Evolutionary conservation across 1,284 basidiomycete genomes (phyloP).

Genomic region (Heterobasidion parviporum): DNA sequence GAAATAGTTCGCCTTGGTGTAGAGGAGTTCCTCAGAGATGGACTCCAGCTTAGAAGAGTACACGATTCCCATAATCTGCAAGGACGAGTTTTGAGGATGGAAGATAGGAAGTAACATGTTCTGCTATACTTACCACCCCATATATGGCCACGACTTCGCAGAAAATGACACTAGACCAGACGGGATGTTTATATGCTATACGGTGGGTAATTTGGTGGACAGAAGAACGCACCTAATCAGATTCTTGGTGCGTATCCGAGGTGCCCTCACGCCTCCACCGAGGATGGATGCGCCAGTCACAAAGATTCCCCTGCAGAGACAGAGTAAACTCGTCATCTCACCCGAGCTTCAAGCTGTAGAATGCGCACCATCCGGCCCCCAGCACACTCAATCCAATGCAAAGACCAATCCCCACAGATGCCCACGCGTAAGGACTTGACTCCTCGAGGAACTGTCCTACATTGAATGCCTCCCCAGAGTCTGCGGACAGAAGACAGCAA

Average conservation of each 20-base stretch:
- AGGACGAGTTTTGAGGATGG: not conserved
- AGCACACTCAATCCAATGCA: slow-evolving; percentile 92
- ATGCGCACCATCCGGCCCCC: slow-evolving; percentile 87
- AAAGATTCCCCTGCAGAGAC: slow-evolving; percentile 83
- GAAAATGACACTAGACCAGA: slow-evolving; percentile 80
- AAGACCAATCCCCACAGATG: slow-evolving; percentile 82
- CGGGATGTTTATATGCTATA: not conserved
- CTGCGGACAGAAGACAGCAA: slow-evolving; percentile 28
- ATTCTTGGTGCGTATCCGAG: slow-evolving; percentile 96
- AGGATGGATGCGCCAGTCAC: slow-evolving; percentile 93
- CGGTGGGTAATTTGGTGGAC: not conserved
- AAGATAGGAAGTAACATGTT: not conserved
- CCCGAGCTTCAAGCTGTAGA: not conserved
- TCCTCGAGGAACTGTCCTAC: slow-evolving; percentile 89
- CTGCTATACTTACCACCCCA: slow-evolving; percentile 63
- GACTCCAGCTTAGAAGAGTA: slow-evolving; percentile 74
- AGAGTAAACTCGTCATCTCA: not conserved
- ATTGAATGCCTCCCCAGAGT: slow-evolving; percentile 86
- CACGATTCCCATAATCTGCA: slow-evolving; percentile 87
- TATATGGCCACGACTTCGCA: slow-evolving; percentile 98
- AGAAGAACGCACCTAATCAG: slow-evolving; percentile 72
- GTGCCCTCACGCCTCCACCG: slow-evolving; percentile 91
- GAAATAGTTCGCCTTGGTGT: slow-evolving; percentile 83
- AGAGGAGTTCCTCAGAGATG: slow-evolving; percentile 56
- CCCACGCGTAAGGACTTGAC: slow-evolving; percentile 92